phyloP scores from a whole-genome alignment of 2,329 filamentous ascomycete species.

The Aspergillus sp. region DNA sequence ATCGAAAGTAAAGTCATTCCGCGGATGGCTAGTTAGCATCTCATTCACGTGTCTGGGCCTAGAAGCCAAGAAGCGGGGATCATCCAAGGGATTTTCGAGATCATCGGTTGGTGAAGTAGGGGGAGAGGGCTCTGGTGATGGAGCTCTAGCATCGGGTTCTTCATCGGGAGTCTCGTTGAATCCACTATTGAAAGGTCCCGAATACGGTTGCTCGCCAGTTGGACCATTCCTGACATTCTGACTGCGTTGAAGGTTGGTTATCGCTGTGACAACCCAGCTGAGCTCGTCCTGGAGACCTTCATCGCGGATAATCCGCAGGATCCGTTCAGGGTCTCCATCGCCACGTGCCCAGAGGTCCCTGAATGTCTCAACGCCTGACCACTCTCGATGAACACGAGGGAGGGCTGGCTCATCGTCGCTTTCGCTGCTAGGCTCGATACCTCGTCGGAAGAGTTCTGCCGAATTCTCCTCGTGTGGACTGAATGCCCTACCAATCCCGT shows the following conservation, averaged over 20 bases:
- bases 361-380: conserved; percentile 46
- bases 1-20: neutral
- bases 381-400: conserved; percentile 10
- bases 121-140: neutral
- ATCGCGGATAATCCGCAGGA: conserved; percentile 60
- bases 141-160: neutral
- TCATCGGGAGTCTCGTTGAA: neutral
- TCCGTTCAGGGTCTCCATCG: conserved; percentile 57
- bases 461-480: neutral
- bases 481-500: neutral
- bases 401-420: conserved; percentile 4
- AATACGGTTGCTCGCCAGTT: neutral
- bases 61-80: neutral
- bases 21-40: neutral
- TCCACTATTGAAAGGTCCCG: neutral
- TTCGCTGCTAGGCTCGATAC: conserved; percentile 2
- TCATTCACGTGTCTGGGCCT: neutral
- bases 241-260: conserved; percentile 34
- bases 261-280: conserved; percentile 57
- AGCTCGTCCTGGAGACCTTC: conserved; percentile 60
- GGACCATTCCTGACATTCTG: conserved; percentile 2
- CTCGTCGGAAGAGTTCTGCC: conserved; percentile 10
- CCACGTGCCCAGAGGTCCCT: conserved; percentile 58
- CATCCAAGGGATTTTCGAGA: neutral
- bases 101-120: neutral